Base-by-base conservation (phyloP, 148 eudicot species). In the Cornus suecica region DNA sequence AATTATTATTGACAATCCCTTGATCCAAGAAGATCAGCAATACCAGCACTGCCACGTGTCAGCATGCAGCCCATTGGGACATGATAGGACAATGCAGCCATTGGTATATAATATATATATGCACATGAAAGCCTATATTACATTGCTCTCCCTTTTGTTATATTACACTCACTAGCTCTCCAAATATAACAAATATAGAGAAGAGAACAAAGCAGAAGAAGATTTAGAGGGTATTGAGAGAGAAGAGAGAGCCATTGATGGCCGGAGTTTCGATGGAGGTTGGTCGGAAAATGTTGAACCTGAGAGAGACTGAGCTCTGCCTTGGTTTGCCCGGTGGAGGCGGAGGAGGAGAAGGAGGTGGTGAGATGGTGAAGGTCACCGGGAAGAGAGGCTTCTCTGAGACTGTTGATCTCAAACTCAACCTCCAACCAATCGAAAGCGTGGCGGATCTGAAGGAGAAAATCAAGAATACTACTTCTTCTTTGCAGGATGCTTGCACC, bases 351-450 rank as follows among this genome's bases (percentile, higher is more conserved):
- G 76, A 54, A 2, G 31, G 24, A 13, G 79, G 54, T 1, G 29
- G n/a, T 4, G 79, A 67, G 27, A 69, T 62, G 11, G 13, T 75
- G 28, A 84, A 84, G 84, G 61, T 63, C 14, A 75, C 69, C 29
- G 88, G 88, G 2, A 87, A 87, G 72, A 81, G 90, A 76, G 90
- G 90, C 24, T 90, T 84, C 67, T 83, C 86, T 9, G 87, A 90
- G 83, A 90, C 93, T 9, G 91, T 90, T 71, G 89, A 88, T 83
- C 86, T 90, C 23, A 86, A 86, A 72, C 91, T 90, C 65, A 88
- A 86, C 75, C 81, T 86, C 27, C 79, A 84, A 30, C 26, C 84
- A 9, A 70, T 71, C 37, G 81, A 83, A 8, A 64, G 76, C 3
- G 24, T 48, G n/a, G 27, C 60, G 74, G 82, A 84, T 76, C 82